Evolutionary conservation across 2,329 filamentous ascomycete species (phyloP).

Genomic region (Sclerotinia glacialis): DNA sequence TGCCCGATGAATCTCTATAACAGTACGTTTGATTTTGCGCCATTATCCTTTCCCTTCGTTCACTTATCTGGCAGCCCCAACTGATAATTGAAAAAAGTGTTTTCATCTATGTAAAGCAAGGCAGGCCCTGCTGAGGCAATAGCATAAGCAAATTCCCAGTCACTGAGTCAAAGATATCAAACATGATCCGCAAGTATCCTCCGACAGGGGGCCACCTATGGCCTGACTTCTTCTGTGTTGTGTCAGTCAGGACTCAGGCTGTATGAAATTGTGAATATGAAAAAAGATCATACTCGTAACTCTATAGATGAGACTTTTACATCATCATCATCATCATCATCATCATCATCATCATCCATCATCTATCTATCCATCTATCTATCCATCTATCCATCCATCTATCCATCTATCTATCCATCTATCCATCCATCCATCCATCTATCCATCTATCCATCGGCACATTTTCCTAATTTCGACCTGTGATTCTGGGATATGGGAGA

Average conservation of each 20-base stretch:
- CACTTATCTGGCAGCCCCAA: neutral
- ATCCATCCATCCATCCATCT: neutral
- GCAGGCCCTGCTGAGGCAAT: constrained; percentile 16
- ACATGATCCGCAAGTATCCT: constrained; percentile 9
- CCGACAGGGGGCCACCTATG: constrained; percentile 18
- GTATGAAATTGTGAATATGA: neutral
- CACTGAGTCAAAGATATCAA: constrained; percentile 16
- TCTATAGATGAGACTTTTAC: constrained; percentile 7
- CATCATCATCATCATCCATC: too few relatives aligned
- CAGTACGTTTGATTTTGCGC: too few relatives aligned
- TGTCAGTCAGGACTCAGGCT: constrained; percentile 18
- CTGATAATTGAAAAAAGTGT: constrained; percentile 1
- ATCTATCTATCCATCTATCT: neutral
- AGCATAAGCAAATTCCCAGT: constrained; percentile 17
- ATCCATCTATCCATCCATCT: neutral
- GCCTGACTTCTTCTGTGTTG: constrained; percentile 17
- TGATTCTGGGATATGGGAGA: constrained; percentile 17
- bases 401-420: neutral
- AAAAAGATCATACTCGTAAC: neutral
- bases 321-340: too few relatives aligned
- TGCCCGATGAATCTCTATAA: too few relatives aligned
- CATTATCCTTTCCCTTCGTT: neutral
- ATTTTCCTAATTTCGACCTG: constrained; percentile 8
- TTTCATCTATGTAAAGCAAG: constrained; percentile 17
- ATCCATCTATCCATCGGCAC: constrained; percentile 2